Evolutionary conservation across 768 basidiomycete genomes (phyloP).

Genomic region (Leccinum fibrillosum): DNA sequence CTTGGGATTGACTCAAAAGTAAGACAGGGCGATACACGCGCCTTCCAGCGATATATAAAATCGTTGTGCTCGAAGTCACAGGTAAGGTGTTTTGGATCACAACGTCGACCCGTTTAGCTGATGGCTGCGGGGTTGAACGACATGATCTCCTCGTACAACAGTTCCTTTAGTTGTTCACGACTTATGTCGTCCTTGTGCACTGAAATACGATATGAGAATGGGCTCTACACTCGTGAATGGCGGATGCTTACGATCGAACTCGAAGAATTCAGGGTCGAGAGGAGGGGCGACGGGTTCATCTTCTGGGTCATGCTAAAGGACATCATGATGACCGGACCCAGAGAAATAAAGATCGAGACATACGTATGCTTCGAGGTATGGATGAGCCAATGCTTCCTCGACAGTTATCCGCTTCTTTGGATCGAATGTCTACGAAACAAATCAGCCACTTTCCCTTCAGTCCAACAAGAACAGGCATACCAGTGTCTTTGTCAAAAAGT

Average conservation of each 20-base stretch:
- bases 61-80: not conserved
- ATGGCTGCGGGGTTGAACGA: constrained; percentile 72
- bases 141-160: constrained; percentile 94
- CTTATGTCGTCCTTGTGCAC: constrained; percentile 96
- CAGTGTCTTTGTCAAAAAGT: constrained; percentile 82
- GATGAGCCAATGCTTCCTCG: constrained; percentile 92
- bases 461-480: constrained; percentile 36
- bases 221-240: not conserved
- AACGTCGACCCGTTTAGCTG: constrained; percentile 21
- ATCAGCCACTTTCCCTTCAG: not conserved
- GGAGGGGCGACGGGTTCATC: constrained; percentile 96
- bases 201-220: constrained; percentile 23
- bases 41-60: constrained; percentile 7
- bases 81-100: not conserved
- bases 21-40: constrained; percentile 2
- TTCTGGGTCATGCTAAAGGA: constrained; percentile 80
- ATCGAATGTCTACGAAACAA: constrained; percentile 75
- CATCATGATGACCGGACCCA: not conserved
- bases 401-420: constrained; percentile 96
- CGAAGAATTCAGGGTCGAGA: constrained; percentile 95
- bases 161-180: constrained; percentile 91
- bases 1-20: not conserved
- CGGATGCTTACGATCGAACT: constrained; percentile 78
- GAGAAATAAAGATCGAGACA: constrained; percentile 22
- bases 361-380: constrained; percentile 91